Percentiles rank a stretch among this genome's conserved stretches.
Conservation (phyloP, 306 rosid genomes). For the Potentilla sterilis region DNA sequence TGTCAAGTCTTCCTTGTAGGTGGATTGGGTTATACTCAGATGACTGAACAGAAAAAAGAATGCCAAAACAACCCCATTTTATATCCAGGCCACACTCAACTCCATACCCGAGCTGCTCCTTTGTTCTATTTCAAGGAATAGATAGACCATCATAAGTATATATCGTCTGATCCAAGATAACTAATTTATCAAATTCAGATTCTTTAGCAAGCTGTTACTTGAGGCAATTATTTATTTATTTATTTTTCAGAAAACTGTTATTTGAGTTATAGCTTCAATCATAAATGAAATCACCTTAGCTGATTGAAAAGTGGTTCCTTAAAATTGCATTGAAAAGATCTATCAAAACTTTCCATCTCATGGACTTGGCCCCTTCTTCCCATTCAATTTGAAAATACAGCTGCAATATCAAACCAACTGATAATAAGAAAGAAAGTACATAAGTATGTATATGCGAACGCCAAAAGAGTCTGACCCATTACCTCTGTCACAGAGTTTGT, state of each 20-base stretch:
- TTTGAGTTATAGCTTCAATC: slow-evolving; percentile 13
- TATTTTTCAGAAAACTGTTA: not conserved
- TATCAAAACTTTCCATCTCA: slow-evolving; percentile 61
- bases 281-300: slow-evolving; percentile 63
- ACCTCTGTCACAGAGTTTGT: slow-evolving; percentile 91
- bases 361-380: slow-evolving; percentile 57
- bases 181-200: not conserved
- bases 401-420: slow-evolving; percentile 47
- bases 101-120: slow-evolving; percentile 97
- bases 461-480: slow-evolving; percentile 12
- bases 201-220: not conserved
- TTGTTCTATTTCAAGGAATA: slow-evolving; percentile 59
- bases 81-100: slow-evolving; percentile 68
- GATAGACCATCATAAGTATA: slow-evolving; percentile 18
- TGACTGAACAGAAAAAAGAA: slow-evolving; percentile 80
- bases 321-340: slow-evolving; percentile 88
- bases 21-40: slow-evolving; percentile 75
- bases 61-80: slow-evolving; percentile 69
- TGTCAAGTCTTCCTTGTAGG: slow-evolving; percentile 77
- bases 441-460: slow-evolving; percentile 10
- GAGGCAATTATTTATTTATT: too few relatives aligned
- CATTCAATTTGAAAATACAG: slow-evolving; percentile 90
- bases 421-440: slow-evolving; percentile 11
- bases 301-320: slow-evolving; percentile 85
- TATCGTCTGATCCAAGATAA: slow-evolving; percentile 6